Conservation (phyloP, 2,329 filamentous ascomycete genomes). For the Beauveria sp. region DNA sequence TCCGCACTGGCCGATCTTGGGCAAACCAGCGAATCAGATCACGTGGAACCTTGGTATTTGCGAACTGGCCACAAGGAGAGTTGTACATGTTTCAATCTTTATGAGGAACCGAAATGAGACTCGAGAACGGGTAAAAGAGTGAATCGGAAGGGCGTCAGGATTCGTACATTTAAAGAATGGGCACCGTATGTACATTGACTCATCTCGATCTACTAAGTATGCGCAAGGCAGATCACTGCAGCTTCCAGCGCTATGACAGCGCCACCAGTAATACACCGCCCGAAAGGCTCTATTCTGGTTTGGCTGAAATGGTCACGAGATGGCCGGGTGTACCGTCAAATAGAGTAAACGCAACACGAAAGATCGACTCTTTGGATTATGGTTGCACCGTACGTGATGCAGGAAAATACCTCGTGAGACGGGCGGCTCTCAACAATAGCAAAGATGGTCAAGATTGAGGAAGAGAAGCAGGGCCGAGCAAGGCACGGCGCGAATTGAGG, state of each 20-base stretch:
- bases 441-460: neutral
- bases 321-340: neutral
- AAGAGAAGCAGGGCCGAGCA: neutral
- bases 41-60: neutral
- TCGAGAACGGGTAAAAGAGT: no score
- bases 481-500: neutral
- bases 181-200: neutral
- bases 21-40: neutral
- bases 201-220: neutral
- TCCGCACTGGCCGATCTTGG: constrained; percentile 7
- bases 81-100: neutral
- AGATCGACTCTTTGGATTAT: no score
- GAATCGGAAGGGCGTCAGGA: neutral
- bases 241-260: neutral
- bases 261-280: neutral
- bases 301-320: neutral
- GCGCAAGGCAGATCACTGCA: neutral
- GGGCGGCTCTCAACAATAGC: neutral
- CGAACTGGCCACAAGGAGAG: neutral
- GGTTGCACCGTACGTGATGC: neutral
- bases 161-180: neutral
- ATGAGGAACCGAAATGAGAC: neutral
- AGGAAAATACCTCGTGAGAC: neutral
- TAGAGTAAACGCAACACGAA: neutral
- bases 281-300: no score